phyloP scores from a whole-genome alignment of 2,329 filamentous ascomycete genomes.

The Colletotrichum gigasporum region DNA sequence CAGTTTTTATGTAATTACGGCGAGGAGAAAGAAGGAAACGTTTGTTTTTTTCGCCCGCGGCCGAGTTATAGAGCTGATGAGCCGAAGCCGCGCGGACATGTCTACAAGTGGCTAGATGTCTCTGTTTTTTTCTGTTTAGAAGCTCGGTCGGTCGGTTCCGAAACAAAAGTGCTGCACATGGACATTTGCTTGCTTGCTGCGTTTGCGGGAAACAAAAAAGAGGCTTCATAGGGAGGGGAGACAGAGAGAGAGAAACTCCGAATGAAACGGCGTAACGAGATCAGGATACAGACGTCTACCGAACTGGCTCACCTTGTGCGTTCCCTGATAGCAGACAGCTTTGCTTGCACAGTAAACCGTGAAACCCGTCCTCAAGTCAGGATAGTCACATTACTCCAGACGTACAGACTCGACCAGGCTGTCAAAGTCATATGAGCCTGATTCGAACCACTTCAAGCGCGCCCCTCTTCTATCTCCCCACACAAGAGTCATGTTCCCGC shows the following conservation, averaged over 20 bases:
- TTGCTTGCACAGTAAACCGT: too few relatives aligned
- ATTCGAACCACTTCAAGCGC: too few relatives aligned
- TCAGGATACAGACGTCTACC: slow-evolving; percentile 43
- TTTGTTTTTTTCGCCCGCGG: background rate
- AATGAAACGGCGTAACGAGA: slow-evolving; percentile 19
- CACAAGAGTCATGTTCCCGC: too few relatives aligned
- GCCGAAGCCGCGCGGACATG: background rate
- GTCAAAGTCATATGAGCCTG: too few relatives aligned
- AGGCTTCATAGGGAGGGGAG: background rate
- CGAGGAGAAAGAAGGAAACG: background rate
- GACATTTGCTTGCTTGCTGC: background rate
- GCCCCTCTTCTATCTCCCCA: too few relatives aligned
- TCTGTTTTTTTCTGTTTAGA: background rate
- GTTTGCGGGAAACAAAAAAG: background rate
- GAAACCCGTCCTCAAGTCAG: too few relatives aligned
- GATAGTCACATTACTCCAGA: too few relatives aligned
- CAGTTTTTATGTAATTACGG: slow-evolving; percentile 30
- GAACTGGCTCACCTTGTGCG: too few relatives aligned
- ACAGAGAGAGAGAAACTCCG: too few relatives aligned
- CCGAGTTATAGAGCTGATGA: slow-evolving; percentile 6
- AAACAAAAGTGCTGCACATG: too few relatives aligned
- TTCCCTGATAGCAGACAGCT: too few relatives aligned
- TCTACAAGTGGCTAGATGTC: background rate
- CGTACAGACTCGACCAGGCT: too few relatives aligned
- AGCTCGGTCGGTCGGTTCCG: background rate